Conservation (phyloP, 2,329 filamentous ascomycete genomes). For the Penicillium psychrosexuale region DNA sequence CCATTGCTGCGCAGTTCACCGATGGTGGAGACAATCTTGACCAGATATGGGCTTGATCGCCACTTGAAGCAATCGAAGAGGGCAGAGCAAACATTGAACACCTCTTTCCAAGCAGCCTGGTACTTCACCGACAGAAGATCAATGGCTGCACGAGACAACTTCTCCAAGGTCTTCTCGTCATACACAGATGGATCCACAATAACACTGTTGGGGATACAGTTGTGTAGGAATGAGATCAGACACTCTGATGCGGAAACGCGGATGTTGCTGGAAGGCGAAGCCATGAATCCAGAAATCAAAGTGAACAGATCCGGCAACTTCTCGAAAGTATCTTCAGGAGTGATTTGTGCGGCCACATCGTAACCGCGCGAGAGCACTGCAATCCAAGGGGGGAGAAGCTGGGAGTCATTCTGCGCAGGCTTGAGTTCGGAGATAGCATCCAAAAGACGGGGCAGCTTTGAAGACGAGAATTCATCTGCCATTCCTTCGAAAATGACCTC, state of each 20-base stretch:
- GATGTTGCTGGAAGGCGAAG: conserved; percentile 87
- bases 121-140: conserved; percentile 83
- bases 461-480: conserved; percentile 79
- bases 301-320: conserved; percentile 82
- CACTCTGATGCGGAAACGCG: conserved; percentile 92
- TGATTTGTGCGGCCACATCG: conserved; percentile 84
- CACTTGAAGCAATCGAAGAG: conserved; percentile 86
- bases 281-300: conserved; percentile 75
- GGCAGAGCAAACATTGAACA: conserved; percentile 81
- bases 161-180: conserved; percentile 85
- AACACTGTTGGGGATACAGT: conserved; percentile 78
- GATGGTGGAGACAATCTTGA: conserved; percentile 70
- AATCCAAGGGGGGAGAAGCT: conserved; percentile 93
- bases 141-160: conserved; percentile 67
- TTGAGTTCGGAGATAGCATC: conserved; percentile 90
- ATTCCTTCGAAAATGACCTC: conserved; percentile 94
- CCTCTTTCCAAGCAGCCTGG: conserved; percentile 90
- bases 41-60: conserved; percentile 75
- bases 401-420: conserved; percentile 88
- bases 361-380: conserved; percentile 92
- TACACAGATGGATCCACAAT: conserved; percentile 86
- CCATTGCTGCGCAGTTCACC: conserved; percentile 86
- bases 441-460: conserved; percentile 83
- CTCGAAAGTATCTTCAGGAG: conserved; percentile 85
- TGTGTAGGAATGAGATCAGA: conserved; percentile 85